Percentiles rank a stretch among this genome's conserved stretches.
Evolutionary conservation across 345 rosid species (phyloP).

Genomic region (Pseudoturritis turrita): DNA sequence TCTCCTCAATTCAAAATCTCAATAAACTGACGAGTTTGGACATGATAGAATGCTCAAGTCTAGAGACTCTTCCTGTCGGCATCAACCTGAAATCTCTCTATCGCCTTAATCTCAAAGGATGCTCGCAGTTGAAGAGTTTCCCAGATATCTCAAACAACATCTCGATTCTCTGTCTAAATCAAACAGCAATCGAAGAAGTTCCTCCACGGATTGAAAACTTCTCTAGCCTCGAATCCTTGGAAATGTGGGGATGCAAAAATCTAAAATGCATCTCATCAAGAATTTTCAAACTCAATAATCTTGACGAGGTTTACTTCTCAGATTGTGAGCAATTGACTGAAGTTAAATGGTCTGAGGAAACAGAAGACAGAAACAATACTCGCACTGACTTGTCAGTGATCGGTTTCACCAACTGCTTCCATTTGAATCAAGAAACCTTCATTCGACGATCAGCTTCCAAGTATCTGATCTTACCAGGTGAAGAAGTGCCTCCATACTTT

Average conservation of each 20-base stretch:
- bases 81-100: constrained; percentile 3
- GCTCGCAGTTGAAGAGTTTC: constrained; percentile 19
- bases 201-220: constrained; percentile 6
- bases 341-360: not conserved
- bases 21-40: constrained; percentile 8
- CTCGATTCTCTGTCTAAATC: not conserved
- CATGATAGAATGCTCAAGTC: constrained; percentile 2
- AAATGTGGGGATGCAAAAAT: constrained; percentile 2
- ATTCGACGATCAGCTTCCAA: not conserved
- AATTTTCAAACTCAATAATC: not conserved
- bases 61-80: not conserved
- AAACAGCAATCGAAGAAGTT: constrained; percentile 11
- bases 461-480: constrained; percentile 1
- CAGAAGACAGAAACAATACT: not conserved
- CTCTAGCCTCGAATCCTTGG: not conserved
- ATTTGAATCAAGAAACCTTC: not conserved
- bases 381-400: not conserved
- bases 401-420: not conserved
- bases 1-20: constrained; percentile 4
- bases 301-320: constrained; percentile 12
- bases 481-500: constrained; percentile 1
- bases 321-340: not conserved
- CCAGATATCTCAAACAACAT: constrained; percentile 22
- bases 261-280: constrained; percentile 4
- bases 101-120: constrained; percentile 8